Percentiles rank a stretch among this genome's conserved stretches.
Conservation (phyloP, 2,329 filamentous ascomycete species). For the Fusarium verticillioides region DNA sequence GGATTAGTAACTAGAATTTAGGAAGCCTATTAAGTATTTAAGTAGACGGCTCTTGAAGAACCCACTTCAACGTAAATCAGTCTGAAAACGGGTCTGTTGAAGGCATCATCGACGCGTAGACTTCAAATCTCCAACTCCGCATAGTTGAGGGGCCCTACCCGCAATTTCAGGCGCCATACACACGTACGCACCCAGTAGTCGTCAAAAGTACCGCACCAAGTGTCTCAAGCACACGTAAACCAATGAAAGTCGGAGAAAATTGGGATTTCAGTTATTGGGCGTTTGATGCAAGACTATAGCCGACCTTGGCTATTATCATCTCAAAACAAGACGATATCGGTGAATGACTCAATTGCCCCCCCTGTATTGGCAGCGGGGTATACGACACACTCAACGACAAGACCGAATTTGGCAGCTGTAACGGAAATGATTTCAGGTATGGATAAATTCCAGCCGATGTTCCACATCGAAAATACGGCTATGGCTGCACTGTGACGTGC, state of each 20-base stretch:
- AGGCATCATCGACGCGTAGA: not conserved
- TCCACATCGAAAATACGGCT: too few species aligned
- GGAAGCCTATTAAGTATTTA: not conserved
- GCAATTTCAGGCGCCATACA: not conserved
- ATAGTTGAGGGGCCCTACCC: not conserved
- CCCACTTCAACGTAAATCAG: rapidly evolving
- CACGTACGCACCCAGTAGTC: not conserved
- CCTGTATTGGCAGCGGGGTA: not conserved
- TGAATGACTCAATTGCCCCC: not conserved
- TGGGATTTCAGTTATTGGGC: rapidly evolving
- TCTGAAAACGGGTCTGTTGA: not conserved
- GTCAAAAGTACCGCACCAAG: not conserved
- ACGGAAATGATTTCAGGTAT: too few species aligned
- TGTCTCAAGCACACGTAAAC: not conserved
- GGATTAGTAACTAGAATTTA: not conserved
- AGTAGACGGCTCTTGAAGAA: rapidly evolving
- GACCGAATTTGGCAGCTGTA: too few species aligned
- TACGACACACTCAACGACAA: too few species aligned
- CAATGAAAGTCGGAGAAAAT: rapidly evolving
- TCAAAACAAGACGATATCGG: not conserved
- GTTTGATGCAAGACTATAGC: rapidly evolving
- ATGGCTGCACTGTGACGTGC: too few species aligned
- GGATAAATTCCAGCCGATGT: too few species aligned
- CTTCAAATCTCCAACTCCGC: not conserved
- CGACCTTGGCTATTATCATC: not conserved